Conservation (phyloP, 352 stramenopile species). For the Elongisporangium undulatum region DNA sequence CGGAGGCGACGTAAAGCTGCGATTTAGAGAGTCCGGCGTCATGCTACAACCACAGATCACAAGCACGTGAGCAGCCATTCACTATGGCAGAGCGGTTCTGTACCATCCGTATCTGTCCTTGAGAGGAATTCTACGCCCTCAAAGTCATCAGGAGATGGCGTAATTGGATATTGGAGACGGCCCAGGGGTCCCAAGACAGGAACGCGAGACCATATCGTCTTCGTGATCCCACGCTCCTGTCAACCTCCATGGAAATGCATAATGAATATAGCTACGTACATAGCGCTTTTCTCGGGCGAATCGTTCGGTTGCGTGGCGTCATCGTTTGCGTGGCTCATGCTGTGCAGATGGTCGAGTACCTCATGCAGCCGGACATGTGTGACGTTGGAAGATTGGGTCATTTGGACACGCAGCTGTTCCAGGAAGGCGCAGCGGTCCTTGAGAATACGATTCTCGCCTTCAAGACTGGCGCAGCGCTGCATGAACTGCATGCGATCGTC, state of each 20-base stretch:
- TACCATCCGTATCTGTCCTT: constrained; percentile 90
- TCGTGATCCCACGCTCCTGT: not conserved
- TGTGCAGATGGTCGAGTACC: not conserved
- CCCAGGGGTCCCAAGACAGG: constrained; percentile 1
- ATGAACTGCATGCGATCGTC: not conserved
- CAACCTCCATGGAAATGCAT: constrained; percentile 8
- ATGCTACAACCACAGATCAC: not conserved
- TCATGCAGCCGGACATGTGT: not conserved
- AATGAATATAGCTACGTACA: not conserved
- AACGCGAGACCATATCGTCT: not conserved
- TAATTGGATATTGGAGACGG: constrained; percentile 17
- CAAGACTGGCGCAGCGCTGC: not conserved
- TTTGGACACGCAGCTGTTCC: not conserved
- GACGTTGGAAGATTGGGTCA: not conserved
- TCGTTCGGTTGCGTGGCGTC: not conserved
- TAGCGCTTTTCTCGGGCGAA: not conserved
- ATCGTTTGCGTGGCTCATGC: not conserved
- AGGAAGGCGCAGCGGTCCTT: not conserved
- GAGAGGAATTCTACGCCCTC: constrained; percentile 74
- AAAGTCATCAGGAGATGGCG: constrained; percentile 86
- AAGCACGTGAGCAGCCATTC: not conserved
- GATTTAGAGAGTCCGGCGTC: not conserved
- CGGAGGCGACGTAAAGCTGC: not conserved
- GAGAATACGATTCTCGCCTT: not conserved
- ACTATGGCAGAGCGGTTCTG: constrained; percentile 12